phyloP scores from a whole-genome alignment of 1,284 basidiomycete genomes.

The Xanthoconium separans region DNA sequence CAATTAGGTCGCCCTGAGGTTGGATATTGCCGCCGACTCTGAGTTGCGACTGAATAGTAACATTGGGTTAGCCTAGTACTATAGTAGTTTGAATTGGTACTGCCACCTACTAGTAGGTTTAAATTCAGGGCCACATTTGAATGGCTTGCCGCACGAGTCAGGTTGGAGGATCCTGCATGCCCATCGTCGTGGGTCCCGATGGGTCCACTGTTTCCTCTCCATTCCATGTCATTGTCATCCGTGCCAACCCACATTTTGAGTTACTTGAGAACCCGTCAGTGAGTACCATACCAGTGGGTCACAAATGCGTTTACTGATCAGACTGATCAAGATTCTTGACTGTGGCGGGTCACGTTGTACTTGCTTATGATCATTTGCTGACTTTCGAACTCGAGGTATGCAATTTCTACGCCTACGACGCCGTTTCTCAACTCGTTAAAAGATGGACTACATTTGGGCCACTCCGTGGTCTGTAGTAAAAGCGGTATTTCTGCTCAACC shows the following conservation, averaged over 20 bases:
- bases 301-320: not conserved
- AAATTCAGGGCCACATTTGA: not conserved
- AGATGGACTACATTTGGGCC: constrained; percentile 17
- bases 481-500: constrained; percentile 9
- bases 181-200: no score
- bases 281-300: not conserved
- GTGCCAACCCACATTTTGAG: not conserved
- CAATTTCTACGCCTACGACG: not conserved
- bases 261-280: not conserved
- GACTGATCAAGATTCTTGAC: not conserved
- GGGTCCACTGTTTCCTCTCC: not conserved
- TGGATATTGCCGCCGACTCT: no score
- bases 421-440: not conserved
- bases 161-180: not conserved
- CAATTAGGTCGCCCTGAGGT: no score
- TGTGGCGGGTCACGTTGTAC: constrained; percentile 9
- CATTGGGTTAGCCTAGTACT: no score
- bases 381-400: constrained; percentile 16
- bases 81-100: no score
- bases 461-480: constrained; percentile 15
- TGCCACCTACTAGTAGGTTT: not conserved
- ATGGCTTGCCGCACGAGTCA: not conserved
- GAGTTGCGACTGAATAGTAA: no score
- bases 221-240: constrained; percentile 1
- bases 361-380: constrained; percentile 17